These are phyloP conservation scores for Anisodus tanguticus DNA, from an alignment of 257 asterid species.

Conservation along the genomic window DNA sequence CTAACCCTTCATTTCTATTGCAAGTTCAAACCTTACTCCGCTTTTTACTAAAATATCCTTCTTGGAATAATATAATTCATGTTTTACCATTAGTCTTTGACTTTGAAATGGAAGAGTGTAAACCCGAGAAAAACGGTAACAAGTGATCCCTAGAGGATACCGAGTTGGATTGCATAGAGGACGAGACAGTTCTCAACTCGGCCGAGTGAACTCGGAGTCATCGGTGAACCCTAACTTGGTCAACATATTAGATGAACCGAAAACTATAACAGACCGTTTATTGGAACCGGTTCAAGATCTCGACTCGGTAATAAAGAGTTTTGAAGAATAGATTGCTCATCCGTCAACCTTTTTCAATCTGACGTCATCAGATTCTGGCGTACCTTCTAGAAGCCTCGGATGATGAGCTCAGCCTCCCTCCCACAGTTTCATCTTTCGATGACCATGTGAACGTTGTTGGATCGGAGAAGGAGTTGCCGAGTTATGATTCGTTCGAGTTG, in stretches of 20 bases:
- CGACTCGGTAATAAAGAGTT: conserved; percentile 50
- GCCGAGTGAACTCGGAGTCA: background rate
- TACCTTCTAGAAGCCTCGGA: conserved; percentile 54
- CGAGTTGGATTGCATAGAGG: conserved; percentile 23
- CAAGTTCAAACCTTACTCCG: background rate
- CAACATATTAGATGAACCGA: conserved; percentile 31
- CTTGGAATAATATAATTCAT: background rate
- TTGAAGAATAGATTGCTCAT: conserved; percentile 51
- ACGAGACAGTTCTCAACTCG: background rate
- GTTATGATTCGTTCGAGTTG: conserved; percentile 36
- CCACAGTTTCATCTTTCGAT: conserved; percentile 26
- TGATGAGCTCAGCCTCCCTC: conserved; percentile 54
- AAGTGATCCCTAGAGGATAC: conserved; percentile 41
- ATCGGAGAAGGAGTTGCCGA: conserved; percentile 35
- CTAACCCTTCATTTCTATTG: background rate
- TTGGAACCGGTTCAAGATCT: conserved; percentile 41
- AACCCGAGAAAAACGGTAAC: background rate
- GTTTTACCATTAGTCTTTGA: background rate
- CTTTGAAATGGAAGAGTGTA: conserved; percentile 31
- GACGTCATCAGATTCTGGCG: conserved; percentile 36
- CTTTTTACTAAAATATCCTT: too few relatives aligned
- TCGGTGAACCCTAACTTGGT: too few relatives aligned
- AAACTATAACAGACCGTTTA: conserved; percentile 23
- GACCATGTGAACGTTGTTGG: conserved; percentile 7
- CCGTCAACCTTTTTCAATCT: background rate